phyloP scores from a whole-genome alignment of 495 filamentous ascomycete species.

The Polyplosphaeria fusca region DNA sequence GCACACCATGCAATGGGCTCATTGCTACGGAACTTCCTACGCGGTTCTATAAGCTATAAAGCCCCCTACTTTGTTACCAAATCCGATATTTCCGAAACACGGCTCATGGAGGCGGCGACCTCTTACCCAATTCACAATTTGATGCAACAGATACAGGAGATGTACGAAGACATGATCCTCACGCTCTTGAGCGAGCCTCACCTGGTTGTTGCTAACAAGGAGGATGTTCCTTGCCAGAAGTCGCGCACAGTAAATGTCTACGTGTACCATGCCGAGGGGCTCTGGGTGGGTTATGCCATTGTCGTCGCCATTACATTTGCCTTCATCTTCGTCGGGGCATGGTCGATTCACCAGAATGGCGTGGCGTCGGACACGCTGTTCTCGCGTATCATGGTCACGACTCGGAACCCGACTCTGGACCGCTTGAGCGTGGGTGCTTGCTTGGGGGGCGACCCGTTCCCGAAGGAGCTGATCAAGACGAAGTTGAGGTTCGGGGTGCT shows the following conservation, averaged over 20 bases:
- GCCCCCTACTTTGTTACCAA: slow-evolving; percentile 31
- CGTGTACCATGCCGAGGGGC: slow-evolving; percentile 33
- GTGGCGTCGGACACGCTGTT: slow-evolving; percentile 43
- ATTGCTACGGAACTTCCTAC: slow-evolving; percentile 37
- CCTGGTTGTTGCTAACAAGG: slow-evolving; percentile 35
- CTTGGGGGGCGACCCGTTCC: slow-evolving; percentile 44
- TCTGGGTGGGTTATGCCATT: slow-evolving; percentile 45
- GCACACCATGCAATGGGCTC: slow-evolving; percentile 39
- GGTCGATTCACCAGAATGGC: slow-evolving; percentile 39
- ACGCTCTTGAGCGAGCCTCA: slow-evolving; percentile 40
- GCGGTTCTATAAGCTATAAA: slow-evolving; percentile 34
- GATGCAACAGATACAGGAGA: slow-evolving; percentile 19
- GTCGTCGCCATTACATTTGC: slow-evolving; percentile 34
- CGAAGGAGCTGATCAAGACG: slow-evolving; percentile 38
- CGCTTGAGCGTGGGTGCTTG: slow-evolving; percentile 41
- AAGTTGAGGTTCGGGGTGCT: slow-evolving; percentile 42
- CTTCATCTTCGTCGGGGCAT: slow-evolving; percentile 37
- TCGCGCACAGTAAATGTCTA: slow-evolving; percentile 37
- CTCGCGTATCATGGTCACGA: slow-evolving; percentile 46
- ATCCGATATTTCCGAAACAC: slow-evolving; percentile 39
- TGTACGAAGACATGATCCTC: slow-evolving; percentile 44
- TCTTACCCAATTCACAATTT: slow-evolving; percentile 36
- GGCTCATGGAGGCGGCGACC: slow-evolving; percentile 36
- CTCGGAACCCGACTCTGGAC: slow-evolving; percentile 43
- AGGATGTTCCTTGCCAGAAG: slow-evolving; percentile 29